Evolutionary conservation across 225 moss, liverwort and hornwort species (phyloP).

Genomic region (Polytrichum formosum): DNA sequence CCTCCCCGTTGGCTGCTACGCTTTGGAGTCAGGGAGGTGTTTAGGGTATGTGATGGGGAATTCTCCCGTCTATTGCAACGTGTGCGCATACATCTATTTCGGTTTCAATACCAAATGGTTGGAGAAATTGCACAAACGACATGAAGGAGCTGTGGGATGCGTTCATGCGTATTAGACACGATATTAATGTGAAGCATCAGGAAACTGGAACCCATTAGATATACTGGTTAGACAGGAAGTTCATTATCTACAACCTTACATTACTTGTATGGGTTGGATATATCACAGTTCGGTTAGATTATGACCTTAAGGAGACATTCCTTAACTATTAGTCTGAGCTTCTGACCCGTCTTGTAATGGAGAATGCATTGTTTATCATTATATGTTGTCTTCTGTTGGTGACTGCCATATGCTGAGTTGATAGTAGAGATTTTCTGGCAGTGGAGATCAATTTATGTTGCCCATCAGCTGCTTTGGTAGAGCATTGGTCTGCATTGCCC

Average conservation of each 20-base stretch:
- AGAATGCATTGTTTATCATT: not conserved
- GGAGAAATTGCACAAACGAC: slow-evolving; percentile 1
- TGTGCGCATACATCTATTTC: not conserved
- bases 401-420: not conserved
- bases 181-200: not conserved
- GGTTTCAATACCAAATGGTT: not conserved
- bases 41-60: not conserved
- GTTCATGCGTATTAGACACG: not conserved
- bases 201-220: not conserved
- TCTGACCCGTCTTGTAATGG: not conserved
- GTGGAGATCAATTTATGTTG: slow-evolving; percentile 1
- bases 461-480: not conserved
- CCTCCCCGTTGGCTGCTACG: not conserved
- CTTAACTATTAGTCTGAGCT: slow-evolving; percentile 1
- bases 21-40: not conserved
- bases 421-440: not conserved
- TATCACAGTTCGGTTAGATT: slow-evolving; percentile 4
- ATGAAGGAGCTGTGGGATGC: not conserved
- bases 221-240: not conserved
- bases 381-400: not conserved
- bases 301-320: not conserved
- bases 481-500: not conserved
- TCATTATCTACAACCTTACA: not conserved
- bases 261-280: slow-evolving; percentile 1
- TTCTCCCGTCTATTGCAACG: not conserved